Base-by-base conservation (phyloP, 768 basidiomycete genomes). In the Tricholoma saponaceum region DNA sequence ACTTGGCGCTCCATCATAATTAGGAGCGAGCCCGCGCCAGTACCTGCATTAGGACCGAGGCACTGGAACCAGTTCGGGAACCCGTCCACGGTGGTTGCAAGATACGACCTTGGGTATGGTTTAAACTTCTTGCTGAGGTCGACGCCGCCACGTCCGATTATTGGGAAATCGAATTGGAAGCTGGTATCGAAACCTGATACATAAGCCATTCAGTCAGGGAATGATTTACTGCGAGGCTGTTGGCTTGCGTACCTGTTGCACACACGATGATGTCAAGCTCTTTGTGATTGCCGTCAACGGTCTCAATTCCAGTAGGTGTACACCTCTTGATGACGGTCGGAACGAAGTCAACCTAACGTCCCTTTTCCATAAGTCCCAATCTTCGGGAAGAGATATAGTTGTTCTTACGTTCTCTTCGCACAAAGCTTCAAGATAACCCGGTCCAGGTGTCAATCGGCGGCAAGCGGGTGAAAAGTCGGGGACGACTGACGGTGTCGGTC, bases 41-140 rank as follows among this genome's bases (percentile, higher is more conserved):
- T 77, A 7, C 62, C 76, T 0, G 82, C 74, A 64, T 85, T 86
- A 2, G 86, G 85, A 0, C 86, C 85, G 9, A 81, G 63, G 18
- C 72, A 64, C 54, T 78, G 73, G 73, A 87, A 87, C 78, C 79
- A 82, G 68, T 86, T 89, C 20, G 87, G 87, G 69, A 87, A 87
- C 7, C 81, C 83, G 50, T 85, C 81, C n/a, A 83, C 77, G 22
- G 80, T 78, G 32, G 87, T 65, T 5, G 81, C 75, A 5, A 89
- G 74, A 67, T 89, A 89, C 4, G 82, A 79, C 12, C 69, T 67
- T 2, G 86, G 83, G 61, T 83, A 74, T 4, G 84, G 82, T 1
- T 67, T 73, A 67, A 81, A 85, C 55, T 78, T 77, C 16, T 81
- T 75, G 53, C 76, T 76, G 4, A 89, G 70, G 52, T 79, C 74